Evolutionary conservation across 2,329 filamentous ascomycete species (phyloP), one percentile per base, ranked within the genome.

Genomic region (Stemphylium vesicarium): DNA sequence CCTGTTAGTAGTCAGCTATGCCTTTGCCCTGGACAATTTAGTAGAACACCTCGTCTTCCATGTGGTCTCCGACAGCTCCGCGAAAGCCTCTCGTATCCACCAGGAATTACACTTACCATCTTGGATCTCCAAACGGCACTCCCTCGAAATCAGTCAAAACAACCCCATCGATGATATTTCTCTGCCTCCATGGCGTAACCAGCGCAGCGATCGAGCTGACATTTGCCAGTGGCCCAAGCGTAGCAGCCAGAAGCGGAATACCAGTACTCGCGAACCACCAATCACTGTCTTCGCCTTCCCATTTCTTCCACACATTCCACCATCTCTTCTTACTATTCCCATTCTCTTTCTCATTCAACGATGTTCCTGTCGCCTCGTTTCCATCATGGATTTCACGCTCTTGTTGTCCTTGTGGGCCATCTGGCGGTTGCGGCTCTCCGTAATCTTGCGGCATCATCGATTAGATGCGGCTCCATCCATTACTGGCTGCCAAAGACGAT

Each of bases 131-230:
- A 50, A 89, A 81, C 20, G 84, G 85, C 0, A 85, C 69, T 2
- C 86, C 85, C 12, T 79, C 64, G 40, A 79, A 81, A 62, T 86
- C 87, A 1, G 81, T 71, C 4, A 81, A 77, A 0, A 70, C 65
- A 9, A 59, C 79, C 78, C 79, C 71, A 35, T 83, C 77, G 37
- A 80, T 68, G 48, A 81, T 79, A 3, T 81, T 75, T 43, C 80
- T 79, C 70, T 88, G 84, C 56, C 90, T 82, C 93, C 92, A 96
- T 18, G 85, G 85, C 24, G 86, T 87, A 1, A 91, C 90, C n/a
- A 96, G 81, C 7, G 92, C 91, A 57, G 90, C 92, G 54, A 96
- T 92, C 53, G 89, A 94, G 75, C 95, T 89, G 26, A 95, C 87
- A 53, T 93, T 96, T 2, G 93, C 93, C 9, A 96, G 84, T 0